Evolutionary conservation across 805 yeast species (phyloP), one percentile per base, ranked within the genome.

Genomic region (Wickerhamomyces ciferrii): DNA sequence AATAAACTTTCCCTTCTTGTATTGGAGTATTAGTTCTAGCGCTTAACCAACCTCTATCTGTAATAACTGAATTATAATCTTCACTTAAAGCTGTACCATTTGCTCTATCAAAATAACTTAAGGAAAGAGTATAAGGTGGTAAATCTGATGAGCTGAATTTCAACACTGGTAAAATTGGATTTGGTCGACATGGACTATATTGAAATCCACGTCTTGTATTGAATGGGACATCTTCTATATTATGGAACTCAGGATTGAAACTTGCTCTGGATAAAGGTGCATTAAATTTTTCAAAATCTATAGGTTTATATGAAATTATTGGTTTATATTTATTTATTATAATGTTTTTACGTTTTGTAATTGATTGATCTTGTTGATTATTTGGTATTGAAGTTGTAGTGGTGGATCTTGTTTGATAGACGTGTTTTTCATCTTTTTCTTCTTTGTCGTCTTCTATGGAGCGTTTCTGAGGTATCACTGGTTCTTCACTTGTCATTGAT

Each of bases 31-130:
- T 89, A 5, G 90, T 74, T 41, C 97, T 67, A 0, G 80, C 79
- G 31, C 87, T 80, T 51, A 94, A 71, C 90, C 96, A 94, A 1
- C 97, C 97, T 43, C 71, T 74, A 5, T 67, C 65, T 1, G 88
- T 77, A 0, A 87, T 75, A 0, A 83, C 83, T 4, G 70, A 59
- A 0, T 63, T 52, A n/a, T 61, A 55, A 14, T 63, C 56, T n/a
- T 68, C 66, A 39, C 67, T 63, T 2, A 80, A 50, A 17, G 68
- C 61, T 0, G 83, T 68, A 1, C 83, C 85, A 10, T 72, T 76
- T 0, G 92, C 76, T 49, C 88, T 67, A 62, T 91, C 97, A 55
- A 83, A 83, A 53, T 76, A 75, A 39, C 82, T 75, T 6, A 84
- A 66, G 5, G 88, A 60, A 1, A 81, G 77, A 1, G 57, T 49